phyloP scores from a whole-genome alignment of 768 basidiomycete species.

The Pleurotus giganteus region DNA sequence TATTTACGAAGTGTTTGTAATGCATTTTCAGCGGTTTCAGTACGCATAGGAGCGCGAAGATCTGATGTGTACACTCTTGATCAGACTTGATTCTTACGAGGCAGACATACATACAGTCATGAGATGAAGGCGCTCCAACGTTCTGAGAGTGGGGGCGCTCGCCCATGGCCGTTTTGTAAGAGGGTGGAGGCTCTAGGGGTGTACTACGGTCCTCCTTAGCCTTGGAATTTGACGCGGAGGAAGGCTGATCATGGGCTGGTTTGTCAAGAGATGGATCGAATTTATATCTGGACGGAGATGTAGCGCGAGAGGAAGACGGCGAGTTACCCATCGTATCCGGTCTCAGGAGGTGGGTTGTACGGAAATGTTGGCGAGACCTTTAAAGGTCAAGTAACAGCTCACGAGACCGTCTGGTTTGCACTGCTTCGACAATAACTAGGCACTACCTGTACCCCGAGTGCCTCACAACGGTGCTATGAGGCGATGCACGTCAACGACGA shows the following conservation, averaged over 20 bases:
- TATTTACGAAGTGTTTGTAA: constrained; percentile 5
- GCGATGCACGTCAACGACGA: too few relatives aligned
- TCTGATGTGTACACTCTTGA: background rate
- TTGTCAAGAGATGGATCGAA: background rate
- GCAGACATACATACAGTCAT: background rate
- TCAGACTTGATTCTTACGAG: background rate
- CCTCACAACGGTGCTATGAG: too few relatives aligned
- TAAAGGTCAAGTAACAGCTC: too few relatives aligned
- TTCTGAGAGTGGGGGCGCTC: background rate
- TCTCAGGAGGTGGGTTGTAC: background rate
- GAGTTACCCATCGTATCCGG: constrained; percentile 1
- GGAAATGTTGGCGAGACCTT: background rate
- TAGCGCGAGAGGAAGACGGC: background rate
- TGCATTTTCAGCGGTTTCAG: constrained; percentile 9
- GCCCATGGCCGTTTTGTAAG: background rate
- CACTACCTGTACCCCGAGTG: too few relatives aligned
- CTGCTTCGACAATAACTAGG: too few relatives aligned
- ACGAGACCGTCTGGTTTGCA: background rate
- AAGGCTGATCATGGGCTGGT: background rate
- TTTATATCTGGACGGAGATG: background rate
- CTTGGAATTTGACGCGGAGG: background rate
- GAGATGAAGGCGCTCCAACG: background rate
- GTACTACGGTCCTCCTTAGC: background rate
- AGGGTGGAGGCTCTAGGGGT: background rate
- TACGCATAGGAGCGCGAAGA: constrained; percentile 8